Base-by-base conservation (phyloP, 2,329 filamentous ascomycete genomes). In the Geosmithia putterillii region DNA sequence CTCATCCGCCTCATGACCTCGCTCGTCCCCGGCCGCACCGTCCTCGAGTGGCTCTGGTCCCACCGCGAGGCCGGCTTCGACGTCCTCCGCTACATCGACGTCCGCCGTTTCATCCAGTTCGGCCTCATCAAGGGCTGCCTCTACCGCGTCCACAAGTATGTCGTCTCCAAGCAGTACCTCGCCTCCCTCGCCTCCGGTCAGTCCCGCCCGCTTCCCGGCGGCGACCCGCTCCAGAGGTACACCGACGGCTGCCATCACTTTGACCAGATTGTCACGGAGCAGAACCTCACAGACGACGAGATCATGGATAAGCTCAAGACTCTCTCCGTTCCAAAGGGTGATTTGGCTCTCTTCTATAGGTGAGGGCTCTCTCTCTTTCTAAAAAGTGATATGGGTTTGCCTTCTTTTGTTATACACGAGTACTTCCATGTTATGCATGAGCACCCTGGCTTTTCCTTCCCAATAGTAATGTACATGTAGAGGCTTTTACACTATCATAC, bases 71-170 rank as follows among this genome's bases (percentile, higher is more conserved):
- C 69, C 39, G 77, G 76, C 1, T 70, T 81, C 47, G 71, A 79
- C 46, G 71, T 84, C 35, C 71, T 95, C 8, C 69, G 74, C 12
- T 81, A 82, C 54, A 79, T 98, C 45, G 92, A 98, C 59, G 79
- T 95, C 44, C 79, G 92, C 12, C 81, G 92, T 22, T 81, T 98
- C 49, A 86, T 96, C 49, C 94, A 94, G 46, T 98, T 96, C 55
- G 92, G 90, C 45, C 76, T 95, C 46, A 94, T 96, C 60, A 96
- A 96, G 64, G 89, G 90, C 15, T 85, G 94, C 51, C 65, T 98
- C 20, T 95, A 95, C 61, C 79, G 92, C 28, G 82, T 95, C 36
- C 87, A 96, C 65, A 94, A 92, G 59, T 94, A 94, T 57, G 84
- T 87, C 22, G 76, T 94, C 1, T 79, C 74, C 4, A 78, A 77